phyloP scores from a whole-genome alignment of 257 asterid genomes.

The Buddleja alternifolia region DNA sequence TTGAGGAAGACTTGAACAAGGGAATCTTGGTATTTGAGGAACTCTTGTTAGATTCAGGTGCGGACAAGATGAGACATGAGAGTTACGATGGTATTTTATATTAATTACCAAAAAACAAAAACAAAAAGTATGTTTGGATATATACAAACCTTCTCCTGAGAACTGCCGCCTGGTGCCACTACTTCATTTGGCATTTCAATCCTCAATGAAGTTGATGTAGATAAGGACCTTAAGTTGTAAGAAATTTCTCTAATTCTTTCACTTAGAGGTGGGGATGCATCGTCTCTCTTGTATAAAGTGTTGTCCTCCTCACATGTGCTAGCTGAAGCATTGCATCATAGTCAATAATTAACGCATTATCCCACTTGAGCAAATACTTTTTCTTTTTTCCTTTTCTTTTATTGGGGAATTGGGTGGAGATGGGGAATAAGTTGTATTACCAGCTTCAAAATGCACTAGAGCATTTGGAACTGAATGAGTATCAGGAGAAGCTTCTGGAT shows the following conservation, averaged over 20 bases:
- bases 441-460: slow-evolving; percentile 25
- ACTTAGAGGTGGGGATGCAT: slow-evolving; percentile 70
- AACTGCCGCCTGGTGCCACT: slow-evolving; percentile 36
- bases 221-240: slow-evolving; percentile 49
- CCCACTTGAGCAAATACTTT: too few species aligned
- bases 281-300: slow-evolving; percentile 24
- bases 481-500: slow-evolving; percentile 29
- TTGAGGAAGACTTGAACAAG: slow-evolving; percentile 63
- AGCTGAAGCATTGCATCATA: slow-evolving; percentile 27
- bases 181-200: slow-evolving; percentile 41
- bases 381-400: too few species aligned
- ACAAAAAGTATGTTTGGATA: neutral
- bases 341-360: slow-evolving; percentile 4
- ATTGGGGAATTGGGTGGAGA: too few species aligned
- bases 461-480: slow-evolving; percentile 19
- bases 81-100: neutral
- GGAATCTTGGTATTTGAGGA: slow-evolving; percentile 48
- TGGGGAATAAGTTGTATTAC: slow-evolving; percentile 14
- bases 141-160: slow-evolving; percentile 64
- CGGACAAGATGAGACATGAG: neutral
- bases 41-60: slow-evolving; percentile 11
- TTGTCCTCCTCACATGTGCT: slow-evolving; percentile 35
- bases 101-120: neutral
- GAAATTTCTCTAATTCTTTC: slow-evolving; percentile 59
- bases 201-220: slow-evolving; percentile 56